These are phyloP conservation scores for Anthracocystis setariae DNA, from an alignment of 1,284 basidiomycete genomes.

Conservation along the genomic window DNA sequence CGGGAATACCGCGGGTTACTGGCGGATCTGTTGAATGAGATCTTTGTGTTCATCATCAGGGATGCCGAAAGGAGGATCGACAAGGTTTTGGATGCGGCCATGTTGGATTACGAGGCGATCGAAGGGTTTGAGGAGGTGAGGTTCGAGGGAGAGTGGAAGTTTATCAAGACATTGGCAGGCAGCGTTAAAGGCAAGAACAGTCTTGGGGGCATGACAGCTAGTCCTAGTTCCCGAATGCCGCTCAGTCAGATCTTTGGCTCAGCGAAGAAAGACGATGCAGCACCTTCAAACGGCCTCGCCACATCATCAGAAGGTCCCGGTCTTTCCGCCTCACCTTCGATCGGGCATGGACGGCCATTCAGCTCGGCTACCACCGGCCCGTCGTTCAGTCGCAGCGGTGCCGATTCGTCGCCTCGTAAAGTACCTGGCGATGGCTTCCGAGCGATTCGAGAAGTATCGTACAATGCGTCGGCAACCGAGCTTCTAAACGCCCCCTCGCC, in stretches of 20 bases:
- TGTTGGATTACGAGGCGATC: slow-evolving; percentile 84
- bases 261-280: slow-evolving; percentile 12
- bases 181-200: slow-evolving; percentile 52
- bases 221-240: slow-evolving; percentile 41
- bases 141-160: slow-evolving; percentile 91
- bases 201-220: slow-evolving; percentile 32
- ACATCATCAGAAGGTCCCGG: slow-evolving; percentile 6
- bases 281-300: not conserved
- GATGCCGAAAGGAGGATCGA: slow-evolving; percentile 90
- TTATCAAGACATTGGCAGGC: slow-evolving; percentile 57
- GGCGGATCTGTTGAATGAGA: slow-evolving; percentile 81
- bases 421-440: slow-evolving; percentile 25
- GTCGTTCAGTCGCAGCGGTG: slow-evolving; percentile 9
- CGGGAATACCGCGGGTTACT: slow-evolving; percentile 49
- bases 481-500: slow-evolving; percentile 69
- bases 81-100: slow-evolving; percentile 80
- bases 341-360: slow-evolving; percentile 37
- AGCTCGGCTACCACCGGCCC: slow-evolving; percentile 25
- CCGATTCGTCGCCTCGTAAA: slow-evolving; percentile 26
- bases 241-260: slow-evolving; percentile 54
- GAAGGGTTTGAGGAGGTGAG: slow-evolving; percentile 82
- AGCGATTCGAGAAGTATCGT: slow-evolving; percentile 43
- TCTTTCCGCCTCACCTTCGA: slow-evolving; percentile 24
- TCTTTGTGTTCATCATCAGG: slow-evolving; percentile 92
- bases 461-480: slow-evolving; percentile 41